Evolutionary conservation across 2,329 filamentous ascomycete species (phyloP).

Genomic region (Colletotrichum magnum): DNA sequence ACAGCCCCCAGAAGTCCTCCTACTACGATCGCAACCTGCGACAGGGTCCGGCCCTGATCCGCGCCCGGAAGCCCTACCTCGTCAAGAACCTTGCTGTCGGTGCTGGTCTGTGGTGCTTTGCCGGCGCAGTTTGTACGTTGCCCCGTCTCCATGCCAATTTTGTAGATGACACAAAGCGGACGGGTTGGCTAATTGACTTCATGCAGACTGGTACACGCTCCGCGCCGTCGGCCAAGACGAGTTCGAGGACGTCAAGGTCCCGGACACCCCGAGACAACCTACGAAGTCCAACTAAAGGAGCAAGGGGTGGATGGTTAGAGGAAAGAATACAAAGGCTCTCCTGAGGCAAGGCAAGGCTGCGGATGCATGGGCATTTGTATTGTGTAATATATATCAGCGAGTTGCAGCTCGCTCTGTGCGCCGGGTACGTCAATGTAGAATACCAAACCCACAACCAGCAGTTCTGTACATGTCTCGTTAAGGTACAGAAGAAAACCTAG

Average conservation of each 20-base stretch:
- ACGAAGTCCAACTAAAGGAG: slow-evolving; percentile 50
- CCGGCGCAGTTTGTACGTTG: slow-evolving; percentile 89
- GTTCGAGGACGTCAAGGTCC: slow-evolving; percentile 95
- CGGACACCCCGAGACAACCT: slow-evolving; percentile 75
- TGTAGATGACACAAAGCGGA: no score
- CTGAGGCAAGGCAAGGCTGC: background rate
- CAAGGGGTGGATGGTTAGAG: background rate
- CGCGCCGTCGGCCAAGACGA: slow-evolving; percentile 94
- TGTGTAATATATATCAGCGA: slow-evolving; percentile 35
- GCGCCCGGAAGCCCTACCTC: slow-evolving; percentile 91
- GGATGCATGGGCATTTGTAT: slow-evolving; percentile 21
- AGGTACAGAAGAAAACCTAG: slow-evolving; percentile 23
- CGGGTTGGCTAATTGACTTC: slow-evolving; percentile 3
- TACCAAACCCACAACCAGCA: slow-evolving; percentile 27
- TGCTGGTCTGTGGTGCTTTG: slow-evolving; percentile 79
- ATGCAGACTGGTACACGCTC: slow-evolving; percentile 75
- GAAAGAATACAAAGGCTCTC: slow-evolving; percentile 10
- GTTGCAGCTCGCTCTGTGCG: slow-evolving; percentile 20
- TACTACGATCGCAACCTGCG: slow-evolving; percentile 94
- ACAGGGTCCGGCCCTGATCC: slow-evolving; percentile 89
- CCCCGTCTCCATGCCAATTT: background rate
- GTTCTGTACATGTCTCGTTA: slow-evolving; percentile 36
- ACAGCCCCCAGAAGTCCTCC: slow-evolving; percentile 68
- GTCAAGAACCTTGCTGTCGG: slow-evolving; percentile 91
- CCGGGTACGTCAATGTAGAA: slow-evolving; percentile 30